phyloP scores from a whole-genome alignment of 2,329 filamentous ascomycete species.

The Cercospora nicotianae region DNA sequence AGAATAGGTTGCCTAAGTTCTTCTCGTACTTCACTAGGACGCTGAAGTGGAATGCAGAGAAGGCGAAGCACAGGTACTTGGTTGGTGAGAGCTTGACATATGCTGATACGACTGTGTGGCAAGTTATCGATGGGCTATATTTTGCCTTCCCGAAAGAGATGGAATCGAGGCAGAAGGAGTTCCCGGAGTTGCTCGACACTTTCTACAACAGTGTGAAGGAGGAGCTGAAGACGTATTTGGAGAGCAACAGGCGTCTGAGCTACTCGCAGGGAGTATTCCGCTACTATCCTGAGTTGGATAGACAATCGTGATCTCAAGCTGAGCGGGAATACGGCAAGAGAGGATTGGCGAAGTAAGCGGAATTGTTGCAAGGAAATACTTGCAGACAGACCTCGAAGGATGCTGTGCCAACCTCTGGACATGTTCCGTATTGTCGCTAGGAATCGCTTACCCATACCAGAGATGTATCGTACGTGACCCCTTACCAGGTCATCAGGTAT shows the following conservation, averaged over 20 bases:
- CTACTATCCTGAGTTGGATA: conserved; percentile 71
- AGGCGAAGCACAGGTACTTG: conserved; percentile 62
- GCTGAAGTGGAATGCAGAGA: conserved; percentile 58
- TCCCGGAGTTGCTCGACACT: conserved; percentile 58
- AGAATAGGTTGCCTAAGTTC: conserved; percentile 68
- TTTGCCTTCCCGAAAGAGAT: conserved; percentile 72
- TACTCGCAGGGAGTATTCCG: conserved; percentile 69
- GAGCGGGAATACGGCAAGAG: not conserved
- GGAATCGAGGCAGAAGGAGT: conserved; percentile 57
- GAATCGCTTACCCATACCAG: not conserved
- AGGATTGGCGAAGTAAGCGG: not conserved
- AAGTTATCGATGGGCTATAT: conserved; percentile 57
- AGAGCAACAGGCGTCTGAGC: conserved; percentile 60
- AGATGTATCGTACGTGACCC: not conserved
- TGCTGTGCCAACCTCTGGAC: not conserved
- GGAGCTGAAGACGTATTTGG: conserved; percentile 67
- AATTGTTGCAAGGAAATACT: not conserved
- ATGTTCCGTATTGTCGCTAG: not conserved
- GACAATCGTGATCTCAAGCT: conserved; percentile 37
- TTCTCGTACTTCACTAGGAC: conserved; percentile 69
- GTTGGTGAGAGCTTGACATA: conserved; percentile 66
- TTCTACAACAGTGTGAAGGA: conserved; percentile 65
- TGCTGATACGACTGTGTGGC: conserved; percentile 72
- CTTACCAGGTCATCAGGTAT: conserved; percentile 23
- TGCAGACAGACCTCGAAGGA: not conserved